Conservation (phyloP, 2,329 filamentous ascomycete species). For the Colletotrichum musae region DNA sequence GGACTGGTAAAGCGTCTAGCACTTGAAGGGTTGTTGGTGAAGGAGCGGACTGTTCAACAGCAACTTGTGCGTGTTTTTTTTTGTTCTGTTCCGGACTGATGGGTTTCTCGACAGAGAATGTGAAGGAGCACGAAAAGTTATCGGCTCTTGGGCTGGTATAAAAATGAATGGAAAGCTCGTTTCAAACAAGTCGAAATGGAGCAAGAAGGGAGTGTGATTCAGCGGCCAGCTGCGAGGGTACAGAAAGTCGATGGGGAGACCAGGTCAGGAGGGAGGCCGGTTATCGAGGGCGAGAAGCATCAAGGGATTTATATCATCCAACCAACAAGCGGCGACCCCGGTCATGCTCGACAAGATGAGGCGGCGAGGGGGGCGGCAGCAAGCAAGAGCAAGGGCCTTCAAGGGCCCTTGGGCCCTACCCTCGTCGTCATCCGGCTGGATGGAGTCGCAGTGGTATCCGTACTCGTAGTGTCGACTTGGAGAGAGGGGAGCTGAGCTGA, state of each 20-base stretch:
- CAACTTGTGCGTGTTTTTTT: constrained; percentile 9
- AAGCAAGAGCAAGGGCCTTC: too few species aligned
- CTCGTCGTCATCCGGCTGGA: constrained; percentile 25
- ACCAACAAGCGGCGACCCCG: constrained; percentile 32
- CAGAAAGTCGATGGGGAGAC: constrained; percentile 36
- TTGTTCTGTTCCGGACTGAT: too few species aligned
- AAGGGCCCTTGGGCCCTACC: background rate
- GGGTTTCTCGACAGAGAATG: constrained; percentile 13
- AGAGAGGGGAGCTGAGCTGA: constrained; percentile 14
- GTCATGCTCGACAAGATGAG: constrained; percentile 24
- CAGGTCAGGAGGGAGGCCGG: constrained; percentile 28
- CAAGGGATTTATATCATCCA: constrained; percentile 41
- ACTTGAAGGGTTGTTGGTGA: constrained; percentile 27
- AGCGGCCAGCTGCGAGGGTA: constrained; percentile 36
- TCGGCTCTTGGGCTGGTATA: constrained; percentile 16
- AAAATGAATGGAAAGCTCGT: constrained; percentile 39
- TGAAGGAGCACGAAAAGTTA: constrained; percentile 20
- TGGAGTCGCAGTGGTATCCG: constrained; percentile 14
- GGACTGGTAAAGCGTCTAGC: constrained; percentile 36
- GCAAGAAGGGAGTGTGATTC: constrained; percentile 39
- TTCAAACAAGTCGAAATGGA: constrained; percentile 29
- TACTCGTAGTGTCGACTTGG: background rate
- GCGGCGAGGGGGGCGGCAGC: background rate
- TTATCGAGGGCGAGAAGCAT: constrained; percentile 27
- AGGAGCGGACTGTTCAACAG: constrained; percentile 42